Evolutionary conservation across 345 rosid species (phyloP).

Genomic region (Syzygium grande): DNA sequence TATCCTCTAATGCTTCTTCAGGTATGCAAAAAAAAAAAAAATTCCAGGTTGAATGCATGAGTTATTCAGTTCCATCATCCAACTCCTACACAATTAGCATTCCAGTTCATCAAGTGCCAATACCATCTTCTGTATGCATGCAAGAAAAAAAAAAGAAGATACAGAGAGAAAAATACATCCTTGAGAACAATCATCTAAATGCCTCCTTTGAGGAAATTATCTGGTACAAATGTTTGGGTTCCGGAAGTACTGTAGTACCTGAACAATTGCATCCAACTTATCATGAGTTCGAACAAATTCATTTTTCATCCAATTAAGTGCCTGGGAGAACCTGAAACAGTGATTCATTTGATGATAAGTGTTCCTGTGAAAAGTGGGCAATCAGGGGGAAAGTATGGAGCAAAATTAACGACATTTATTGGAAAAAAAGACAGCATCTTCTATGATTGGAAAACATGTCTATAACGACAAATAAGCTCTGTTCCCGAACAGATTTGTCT

Average conservation of each 20-base stretch:
- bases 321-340: conserved; percentile 16
- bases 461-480: background rate
- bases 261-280: conserved; percentile 26
- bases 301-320: conserved; percentile 20
- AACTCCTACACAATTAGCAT: background rate
- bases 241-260: conserved; percentile 11
- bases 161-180: background rate
- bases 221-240: background rate
- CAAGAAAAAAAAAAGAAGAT: background rate
- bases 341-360: background rate
- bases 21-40: too few species aligned
- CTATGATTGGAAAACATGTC: background rate
- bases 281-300: conserved; percentile 21
- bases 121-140: background rate
- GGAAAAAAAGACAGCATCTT: background rate
- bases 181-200: background rate
- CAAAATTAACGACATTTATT: background rate
- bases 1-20: too few species aligned
- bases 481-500: background rate
- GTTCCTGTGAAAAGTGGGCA: background rate
- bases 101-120: background rate
- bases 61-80: background rate
- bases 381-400: background rate
- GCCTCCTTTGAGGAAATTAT: background rate
- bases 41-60: background rate